These are phyloP conservation scores for Ophiocordyceps sinensis DNA, from an alignment of 2,329 filamentous ascomycete genomes.

Conservation along the genomic window DNA sequence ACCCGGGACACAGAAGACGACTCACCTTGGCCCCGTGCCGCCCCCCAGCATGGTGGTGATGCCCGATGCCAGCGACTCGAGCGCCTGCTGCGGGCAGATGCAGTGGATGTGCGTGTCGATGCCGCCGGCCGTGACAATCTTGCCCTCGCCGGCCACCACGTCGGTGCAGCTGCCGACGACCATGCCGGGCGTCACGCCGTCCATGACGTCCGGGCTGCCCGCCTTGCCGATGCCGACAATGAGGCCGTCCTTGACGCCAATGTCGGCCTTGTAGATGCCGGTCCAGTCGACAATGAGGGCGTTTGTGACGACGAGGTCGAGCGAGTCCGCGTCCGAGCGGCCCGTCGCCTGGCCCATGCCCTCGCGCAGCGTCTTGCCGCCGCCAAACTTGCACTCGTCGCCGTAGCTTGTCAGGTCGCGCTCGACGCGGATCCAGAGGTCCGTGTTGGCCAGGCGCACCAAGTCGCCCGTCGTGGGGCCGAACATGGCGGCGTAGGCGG, in stretches of 20 bases:
- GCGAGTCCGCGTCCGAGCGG: constrained; percentile 50
- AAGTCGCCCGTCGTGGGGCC: constrained; percentile 80
- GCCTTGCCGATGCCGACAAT: constrained; percentile 89
- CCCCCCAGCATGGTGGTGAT: constrained; percentile 86
- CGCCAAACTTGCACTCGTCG: constrained; percentile 90
- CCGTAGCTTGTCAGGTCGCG: constrained; percentile 73
- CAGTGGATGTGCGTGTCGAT: constrained; percentile 88
- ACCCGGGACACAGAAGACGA: neutral
- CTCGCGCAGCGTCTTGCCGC: constrained; percentile 84
- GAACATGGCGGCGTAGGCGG: constrained; percentile 77
- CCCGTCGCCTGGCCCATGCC: constrained; percentile 91
- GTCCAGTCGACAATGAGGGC: constrained; percentile 82
- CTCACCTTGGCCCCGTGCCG: constrained; percentile 74
- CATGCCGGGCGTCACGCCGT: constrained; percentile 65
- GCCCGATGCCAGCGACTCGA: constrained; percentile 71
- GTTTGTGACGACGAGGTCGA: constrained; percentile 82
- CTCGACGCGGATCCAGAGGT: constrained; percentile 85
- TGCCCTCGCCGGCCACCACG: constrained; percentile 78
- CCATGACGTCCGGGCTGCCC: constrained; percentile 95
- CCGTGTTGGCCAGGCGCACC: constrained; percentile 69
- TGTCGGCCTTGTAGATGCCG: constrained; percentile 93
- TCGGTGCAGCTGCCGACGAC: constrained; percentile 80
- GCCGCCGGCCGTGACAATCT: constrained; percentile 81
- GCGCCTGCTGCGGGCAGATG: constrained; percentile 84
- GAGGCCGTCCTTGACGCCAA: constrained; percentile 75